A percentile compares a stretch with the other conserved stretches of the same genome.
phyloP scores from a whole-genome alignment of 116 monocot species.

The Iris pallida region DNA sequence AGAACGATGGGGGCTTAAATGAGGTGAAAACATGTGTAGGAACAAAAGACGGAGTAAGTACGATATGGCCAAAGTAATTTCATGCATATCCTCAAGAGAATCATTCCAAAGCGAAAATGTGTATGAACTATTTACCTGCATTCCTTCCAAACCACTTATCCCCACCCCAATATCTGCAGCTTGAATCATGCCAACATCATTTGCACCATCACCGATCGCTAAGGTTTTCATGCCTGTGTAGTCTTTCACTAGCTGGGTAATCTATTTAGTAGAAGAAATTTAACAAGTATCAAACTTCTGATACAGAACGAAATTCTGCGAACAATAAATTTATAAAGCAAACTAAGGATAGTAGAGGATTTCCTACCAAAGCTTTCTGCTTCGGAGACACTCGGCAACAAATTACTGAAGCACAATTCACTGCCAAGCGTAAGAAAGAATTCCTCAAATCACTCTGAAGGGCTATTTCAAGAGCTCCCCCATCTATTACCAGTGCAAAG shows the following conservation, averaged over 20 bases:
- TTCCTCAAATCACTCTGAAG: conserved; percentile 16
- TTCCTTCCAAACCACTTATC: conserved; percentile 16
- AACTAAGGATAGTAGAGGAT: neutral
- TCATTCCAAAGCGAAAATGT: neutral
- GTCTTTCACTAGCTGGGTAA: conserved; percentile 19
- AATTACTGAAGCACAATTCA: conserved; percentile 25
- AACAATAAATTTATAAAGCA: neutral
- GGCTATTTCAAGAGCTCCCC: conserved; percentile 14
- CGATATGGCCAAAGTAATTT: no score
- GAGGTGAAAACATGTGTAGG: no score
- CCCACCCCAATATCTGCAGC: conserved; percentile 16
- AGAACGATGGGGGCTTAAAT: no score
- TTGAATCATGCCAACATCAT: conserved; percentile 26
- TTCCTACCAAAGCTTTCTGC: conserved; percentile 28
- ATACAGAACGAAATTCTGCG: neutral
- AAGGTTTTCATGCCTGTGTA: conserved; percentile 7
- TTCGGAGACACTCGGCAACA: conserved; percentile 29
- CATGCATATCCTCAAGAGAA: no score
- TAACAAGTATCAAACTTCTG: neutral
- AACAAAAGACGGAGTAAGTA: no score
- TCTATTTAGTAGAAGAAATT: conserved; percentile 4
- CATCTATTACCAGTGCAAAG: conserved; percentile 29
- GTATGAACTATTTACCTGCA: conserved; percentile 9
- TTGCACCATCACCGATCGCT: conserved; percentile 20
- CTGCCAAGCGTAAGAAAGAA: conserved; percentile 19